Base-by-base conservation (phyloP, 768 basidiomycete species). In the Boletus vermiculosoides region DNA sequence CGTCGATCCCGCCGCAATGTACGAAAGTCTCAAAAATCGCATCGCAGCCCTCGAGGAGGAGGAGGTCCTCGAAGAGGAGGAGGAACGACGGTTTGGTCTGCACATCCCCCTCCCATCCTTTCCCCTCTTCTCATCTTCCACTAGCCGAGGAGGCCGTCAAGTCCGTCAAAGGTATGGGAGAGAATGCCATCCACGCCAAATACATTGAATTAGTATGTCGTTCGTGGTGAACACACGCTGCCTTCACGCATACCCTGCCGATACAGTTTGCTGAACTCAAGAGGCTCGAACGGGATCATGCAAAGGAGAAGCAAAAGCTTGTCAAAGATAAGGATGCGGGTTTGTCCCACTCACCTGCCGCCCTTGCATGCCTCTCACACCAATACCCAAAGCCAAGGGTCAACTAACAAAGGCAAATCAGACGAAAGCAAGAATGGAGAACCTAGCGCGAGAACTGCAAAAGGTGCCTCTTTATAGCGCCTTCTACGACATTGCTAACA, bases 31-130 rank as follows among this genome's bases (percentile, higher is more conserved):
- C 66, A 92, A 88, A 82, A 93, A 79, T 71, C 81, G 91, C 71
- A 94, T 94, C 73, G 90, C 92, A 6, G 91, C 90, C 42, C 76
- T 94, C 61, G 92, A 94, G 68, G 92, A 93, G 71, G 92, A 92
- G 67, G 88, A 90, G 66, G 87, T 88, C 8, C 76, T 90, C 34
- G 90, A 90, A 65, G 92, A 93, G 67, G 92, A 94, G 72, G 92
- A 94, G 72, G 92, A 93, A 69, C 79, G 80, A 62, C 78, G 79
- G 70, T 90, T 85, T 63, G 83, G 92, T 93, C 66, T 68, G 85
- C 79, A 49, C 44, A 33, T 34, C 25, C 16, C 48, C 5, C 11
- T 42, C 37, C 25, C 40, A 15, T 22, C 39, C 23, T 22, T 22
- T 45, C 20, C 54, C 58, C 46, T 40, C 45, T 42, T 42, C 52